Conservation (phyloP, 805 yeast species). For the Cyberlindnera maclurae region DNA sequence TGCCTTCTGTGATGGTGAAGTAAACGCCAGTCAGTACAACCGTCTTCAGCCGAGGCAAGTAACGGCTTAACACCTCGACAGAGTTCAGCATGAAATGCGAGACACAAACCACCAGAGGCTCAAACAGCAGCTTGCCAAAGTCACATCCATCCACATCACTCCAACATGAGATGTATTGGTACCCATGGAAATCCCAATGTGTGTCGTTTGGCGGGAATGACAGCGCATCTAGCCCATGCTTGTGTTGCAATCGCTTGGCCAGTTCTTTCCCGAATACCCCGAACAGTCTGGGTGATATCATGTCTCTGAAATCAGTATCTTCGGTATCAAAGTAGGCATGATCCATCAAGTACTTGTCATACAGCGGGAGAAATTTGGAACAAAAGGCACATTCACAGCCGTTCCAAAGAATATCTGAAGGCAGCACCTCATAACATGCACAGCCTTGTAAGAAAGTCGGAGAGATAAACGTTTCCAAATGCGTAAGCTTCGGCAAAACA, state of each 20-base stretch:
- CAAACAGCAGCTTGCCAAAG: slow-evolving; percentile 38
- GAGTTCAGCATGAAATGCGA: slow-evolving; percentile 42
- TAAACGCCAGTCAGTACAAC: slow-evolving; percentile 37
- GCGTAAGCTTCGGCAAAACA: slow-evolving; percentile 38
- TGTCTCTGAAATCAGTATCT: slow-evolving; percentile 45
- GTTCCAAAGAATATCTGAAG: slow-evolving; percentile 69
- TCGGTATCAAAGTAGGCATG: slow-evolving; percentile 51
- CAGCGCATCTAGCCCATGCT: slow-evolving; percentile 27
- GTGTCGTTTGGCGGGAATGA: slow-evolving; percentile 27
- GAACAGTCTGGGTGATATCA: slow-evolving; percentile 51
- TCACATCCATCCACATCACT: slow-evolving; percentile 31
- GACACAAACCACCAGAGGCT: slow-evolving; percentile 32
- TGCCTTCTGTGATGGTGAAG: slow-evolving; percentile 24
- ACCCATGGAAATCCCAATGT: slow-evolving; percentile 45
- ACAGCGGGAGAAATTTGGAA: slow-evolving; percentile 34
- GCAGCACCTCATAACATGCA: slow-evolving; percentile 62
- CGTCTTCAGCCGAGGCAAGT: slow-evolving; percentile 28
- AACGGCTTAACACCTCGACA: slow-evolving; percentile 27
- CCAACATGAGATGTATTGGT: slow-evolving; percentile 34
- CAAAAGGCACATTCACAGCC: slow-evolving; percentile 67
- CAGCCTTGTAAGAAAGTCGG: slow-evolving; percentile 56
- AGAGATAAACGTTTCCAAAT: slow-evolving; percentile 39
- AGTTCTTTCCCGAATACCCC: slow-evolving; percentile 43
- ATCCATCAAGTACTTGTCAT: slow-evolving; percentile 55
- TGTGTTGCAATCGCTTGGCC: slow-evolving; percentile 27